A percentile compares a stretch with the other conserved stretches of the same genome.
Conservation (phyloP, 345 rosid genomes). For the Zanthoxylum bungeanum region DNA sequence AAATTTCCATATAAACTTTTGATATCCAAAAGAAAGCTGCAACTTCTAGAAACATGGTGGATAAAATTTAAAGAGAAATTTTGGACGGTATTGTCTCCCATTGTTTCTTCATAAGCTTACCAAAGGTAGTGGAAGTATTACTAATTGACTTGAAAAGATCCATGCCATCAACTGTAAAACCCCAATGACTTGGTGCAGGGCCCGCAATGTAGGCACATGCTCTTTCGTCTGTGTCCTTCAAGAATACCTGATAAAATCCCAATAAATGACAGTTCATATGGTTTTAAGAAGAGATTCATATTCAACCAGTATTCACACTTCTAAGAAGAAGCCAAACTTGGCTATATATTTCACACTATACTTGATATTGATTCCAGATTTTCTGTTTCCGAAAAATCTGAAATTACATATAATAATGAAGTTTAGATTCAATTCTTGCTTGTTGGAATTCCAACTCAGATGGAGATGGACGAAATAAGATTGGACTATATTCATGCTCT, state of each 20-base stretch:
- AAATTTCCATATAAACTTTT: background rate
- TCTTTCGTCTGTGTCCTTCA: slow-evolving; percentile 99
- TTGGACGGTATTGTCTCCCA: background rate
- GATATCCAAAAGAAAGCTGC: background rate
- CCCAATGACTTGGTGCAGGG: slow-evolving; percentile 99
- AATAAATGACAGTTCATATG: slow-evolving; percentile 13
- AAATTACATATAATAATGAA: slow-evolving; percentile 11
- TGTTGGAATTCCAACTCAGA: slow-evolving; percentile 75
- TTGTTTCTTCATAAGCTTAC: slow-evolving; percentile 38
- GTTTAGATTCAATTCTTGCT: slow-evolving; percentile 43
- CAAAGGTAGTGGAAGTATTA: slow-evolving; percentile 43
- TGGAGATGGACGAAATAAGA: slow-evolving; percentile 69
- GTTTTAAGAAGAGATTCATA: slow-evolving; percentile 1
- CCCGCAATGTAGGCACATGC: slow-evolving; percentile 99
- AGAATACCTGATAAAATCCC: slow-evolving; percentile 60
- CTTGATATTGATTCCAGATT: background rate
- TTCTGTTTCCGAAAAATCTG: background rate
- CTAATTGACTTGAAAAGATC: slow-evolving; percentile 65
- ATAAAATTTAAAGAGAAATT: background rate
- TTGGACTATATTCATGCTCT: slow-evolving; percentile 43
- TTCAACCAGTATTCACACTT: background rate
- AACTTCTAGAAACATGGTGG: background rate
- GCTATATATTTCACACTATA: background rate
- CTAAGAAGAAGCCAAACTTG: slow-evolving; percentile 5
- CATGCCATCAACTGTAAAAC: slow-evolving; percentile 77